Evolutionary conservation across 768 basidiomycete genomes (phyloP), one percentile per base, ranked within the genome.

Genomic region (Suillus subaureus): DNA sequence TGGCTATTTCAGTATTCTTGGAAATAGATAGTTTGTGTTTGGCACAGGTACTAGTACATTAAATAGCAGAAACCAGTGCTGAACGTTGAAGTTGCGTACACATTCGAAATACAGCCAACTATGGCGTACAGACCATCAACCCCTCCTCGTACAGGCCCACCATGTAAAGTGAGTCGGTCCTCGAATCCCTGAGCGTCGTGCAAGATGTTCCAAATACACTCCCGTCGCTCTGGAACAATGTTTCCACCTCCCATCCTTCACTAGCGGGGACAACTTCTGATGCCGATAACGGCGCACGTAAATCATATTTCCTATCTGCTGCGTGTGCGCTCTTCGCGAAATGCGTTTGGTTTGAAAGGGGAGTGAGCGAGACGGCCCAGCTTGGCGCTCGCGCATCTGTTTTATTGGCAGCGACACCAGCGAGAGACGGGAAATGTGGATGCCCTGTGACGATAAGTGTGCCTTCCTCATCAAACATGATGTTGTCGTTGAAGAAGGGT

Each of bases 181-280:
- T 69, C 0, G 80, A 74, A 72, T 91, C 89, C 42, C 80, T 73
- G 67, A 90, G 64, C 1, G 79, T 84, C 9, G 87, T 88, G 9
- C 81, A 77, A 18, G 87, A 85, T 2, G 82, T 77, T 16, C 83
- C 80, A 70, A 89, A 89, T 6, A 82, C 82, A 4, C 81, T 79
- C n/a, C 91, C 90, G 66, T 87, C 80, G 69, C 91, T 92, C 77
- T 90, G 90, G 77, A 90, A 92, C n/a, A 92, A 67, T 0, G 91
- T 90, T 70, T 83, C 79, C 37, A 91, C 63, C 40, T 81, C 79
- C 69, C 83, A 78, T 2, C 77, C 77, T 12, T 66, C 67, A 33
- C 78, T 72, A 18, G 72, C 69, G 0, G 80, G 72, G 1, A 83
- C 80, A 55, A 83, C 81, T 54, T 71, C 72, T 63, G 73, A 79